Conservation (phyloP, 176 grass and related monocot genomes). For the Rhynchospora pubera region DNA sequence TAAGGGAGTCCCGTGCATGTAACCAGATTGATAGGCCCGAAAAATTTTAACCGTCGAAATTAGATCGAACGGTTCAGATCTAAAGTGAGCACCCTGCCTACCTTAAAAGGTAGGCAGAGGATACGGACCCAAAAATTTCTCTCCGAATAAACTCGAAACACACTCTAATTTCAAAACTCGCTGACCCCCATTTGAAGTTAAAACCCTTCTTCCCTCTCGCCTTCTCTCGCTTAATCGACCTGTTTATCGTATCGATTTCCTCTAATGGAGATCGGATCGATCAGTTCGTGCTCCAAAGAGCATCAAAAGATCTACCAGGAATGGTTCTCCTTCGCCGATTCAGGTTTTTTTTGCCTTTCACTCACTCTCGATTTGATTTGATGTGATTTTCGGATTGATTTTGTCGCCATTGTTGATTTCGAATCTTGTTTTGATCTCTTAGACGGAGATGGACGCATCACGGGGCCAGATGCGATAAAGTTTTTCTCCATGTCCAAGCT, state of each 20-base stretch:
- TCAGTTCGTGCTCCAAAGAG: conserved; percentile 53
- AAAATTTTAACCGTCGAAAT: no score
- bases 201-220: not conserved
- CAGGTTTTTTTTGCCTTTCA: conserved; percentile 36
- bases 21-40: no score
- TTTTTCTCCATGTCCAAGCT: conserved; percentile 85
- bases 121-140: no score
- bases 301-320: conserved; percentile 77
- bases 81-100: no score
- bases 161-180: not conserved
- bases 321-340: conserved; percentile 85
- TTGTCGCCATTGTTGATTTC: not conserved
- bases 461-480: conserved; percentile 79
- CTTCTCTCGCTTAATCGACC: not conserved
- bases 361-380: not conserved
- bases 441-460: conserved; percentile 96
- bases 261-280: conserved; percentile 68
- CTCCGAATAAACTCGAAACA: not conserved
- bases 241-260: conserved; percentile 4
- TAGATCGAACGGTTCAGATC: no score
- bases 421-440: not conserved
- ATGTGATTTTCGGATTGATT: not conserved
- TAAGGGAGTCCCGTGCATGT: no score
- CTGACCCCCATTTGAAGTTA: conserved; percentile 11
- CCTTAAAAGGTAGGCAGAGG: no score